A percentile compares a stretch with the other conserved stretches of the same genome.
Evolutionary conservation across 208 protist species (phyloP).

Genomic region (Crithidia mellificae): DNA sequence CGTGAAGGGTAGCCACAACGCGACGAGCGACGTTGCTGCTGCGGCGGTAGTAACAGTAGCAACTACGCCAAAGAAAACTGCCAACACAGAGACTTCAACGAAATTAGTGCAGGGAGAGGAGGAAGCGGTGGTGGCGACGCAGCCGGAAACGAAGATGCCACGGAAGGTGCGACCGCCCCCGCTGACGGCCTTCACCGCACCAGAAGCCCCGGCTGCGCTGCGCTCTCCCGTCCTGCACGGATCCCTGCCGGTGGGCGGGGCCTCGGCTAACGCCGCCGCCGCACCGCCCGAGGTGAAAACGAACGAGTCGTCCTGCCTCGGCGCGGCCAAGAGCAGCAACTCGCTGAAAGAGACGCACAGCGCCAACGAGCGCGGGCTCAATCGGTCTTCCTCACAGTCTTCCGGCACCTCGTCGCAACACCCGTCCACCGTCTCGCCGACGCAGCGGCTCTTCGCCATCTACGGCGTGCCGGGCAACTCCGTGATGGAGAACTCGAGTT

Average conservation of each 20-base stretch:
- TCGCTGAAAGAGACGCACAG: neutral
- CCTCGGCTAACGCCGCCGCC: neutral
- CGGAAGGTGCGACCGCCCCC: constrained; percentile 10
- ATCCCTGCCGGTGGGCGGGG: neutral
- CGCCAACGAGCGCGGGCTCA: constrained; percentile 1
- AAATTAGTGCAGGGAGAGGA: no score
- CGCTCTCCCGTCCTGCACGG: neutral
- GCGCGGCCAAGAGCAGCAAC: constrained; percentile 4
- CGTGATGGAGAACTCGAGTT: constrained; percentile 15
- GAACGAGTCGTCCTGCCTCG: constrained; percentile 4
- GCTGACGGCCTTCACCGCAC: constrained; percentile 15
- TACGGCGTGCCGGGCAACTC: constrained; percentile 13
- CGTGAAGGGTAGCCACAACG: no score
- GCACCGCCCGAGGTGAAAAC: neutral
- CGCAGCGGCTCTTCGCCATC: constrained; percentile 19
- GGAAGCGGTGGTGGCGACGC: no score
- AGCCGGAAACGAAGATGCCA: neutral
- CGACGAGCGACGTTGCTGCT: no score
- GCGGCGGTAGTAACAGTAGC: no score
- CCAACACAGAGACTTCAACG: no score
- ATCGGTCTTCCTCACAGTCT: constrained; percentile 8
- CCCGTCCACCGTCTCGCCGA: constrained; percentile 1
- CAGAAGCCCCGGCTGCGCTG: neutral
- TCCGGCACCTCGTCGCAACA: constrained; percentile 8
- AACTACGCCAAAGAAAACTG: no score